Conservation (phyloP, 306 rosid species). For the Cicer chorassanicum region DNA sequence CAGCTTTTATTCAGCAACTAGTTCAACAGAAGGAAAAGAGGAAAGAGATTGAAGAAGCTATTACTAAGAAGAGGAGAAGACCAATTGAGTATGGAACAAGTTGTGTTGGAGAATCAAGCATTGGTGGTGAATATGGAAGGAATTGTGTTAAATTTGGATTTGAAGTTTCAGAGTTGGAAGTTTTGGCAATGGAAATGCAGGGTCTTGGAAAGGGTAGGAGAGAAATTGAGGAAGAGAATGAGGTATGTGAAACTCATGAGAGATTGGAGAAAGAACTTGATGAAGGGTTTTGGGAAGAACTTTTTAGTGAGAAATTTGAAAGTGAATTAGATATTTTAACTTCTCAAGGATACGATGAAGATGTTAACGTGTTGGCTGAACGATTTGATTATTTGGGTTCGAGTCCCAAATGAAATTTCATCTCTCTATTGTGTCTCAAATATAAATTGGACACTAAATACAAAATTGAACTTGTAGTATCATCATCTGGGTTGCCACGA, state of each 20-base stretch:
- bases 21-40: constrained; percentile 67
- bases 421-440: not conserved
- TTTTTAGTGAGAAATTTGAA: constrained; percentile 58
- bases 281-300: constrained; percentile 66
- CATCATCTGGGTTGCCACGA: constrained; percentile 36
- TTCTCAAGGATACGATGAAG: constrained; percentile 54
- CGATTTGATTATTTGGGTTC: constrained; percentile 67
- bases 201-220: constrained; percentile 63
- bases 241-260: constrained; percentile 48
- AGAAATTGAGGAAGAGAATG: constrained; percentile 54
- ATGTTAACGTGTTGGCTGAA: constrained; percentile 64
- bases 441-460: not conserved
- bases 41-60: constrained; percentile 69
- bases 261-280: constrained; percentile 72
- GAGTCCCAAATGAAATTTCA: constrained; percentile 48
- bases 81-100: constrained; percentile 69
- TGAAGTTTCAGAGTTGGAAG: constrained; percentile 79
- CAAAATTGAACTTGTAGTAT: not conserved
- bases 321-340: constrained; percentile 51
- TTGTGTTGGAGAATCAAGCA: constrained; percentile 52
- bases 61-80: constrained; percentile 82
- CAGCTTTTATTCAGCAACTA: constrained; percentile 74
- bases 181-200: constrained; percentile 87
- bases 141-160: constrained; percentile 48
- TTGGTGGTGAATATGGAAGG: constrained; percentile 19